Evolutionary conservation across 208 protist genomes (phyloP), one percentile per base, ranked within the genome.

Genomic region (Kentomonas sorsogonicus): DNA sequence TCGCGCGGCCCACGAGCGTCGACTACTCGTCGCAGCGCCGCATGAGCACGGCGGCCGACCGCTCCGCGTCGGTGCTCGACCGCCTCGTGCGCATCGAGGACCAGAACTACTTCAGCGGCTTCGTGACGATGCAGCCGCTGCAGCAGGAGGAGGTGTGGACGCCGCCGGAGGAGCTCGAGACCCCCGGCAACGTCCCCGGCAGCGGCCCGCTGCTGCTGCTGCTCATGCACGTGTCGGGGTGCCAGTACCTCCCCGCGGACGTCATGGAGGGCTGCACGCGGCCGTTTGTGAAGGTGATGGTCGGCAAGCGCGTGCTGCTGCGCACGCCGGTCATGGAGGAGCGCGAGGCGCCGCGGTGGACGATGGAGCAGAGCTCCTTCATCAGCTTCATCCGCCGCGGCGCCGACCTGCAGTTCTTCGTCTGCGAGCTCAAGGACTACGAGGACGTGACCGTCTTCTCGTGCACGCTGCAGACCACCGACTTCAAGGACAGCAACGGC

Each of bases 1-100:
- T 72, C 26, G 53, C 69, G 38, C 79, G 74, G 4, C 58, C 78
- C 7, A 63, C 69, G 11, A 94, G 80, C 44, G 79, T 92, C 26
- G 88, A 94, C 53, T 74, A 83, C 58, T 72, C 67, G 27, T 73
- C 87, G 48, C 78, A 83, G 51, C 76, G 65, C 46, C 89, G 86
- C 63, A 66, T 89, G 20, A 81, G 53, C 50, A n/a, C n/a, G n/a
- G n/a, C n/a, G n/a, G 67, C 78, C 27, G 66, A 83, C 22, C 64
- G 63, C 25, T 88, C 84, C 53, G 63, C 62, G 41, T 83, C 78
- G n/a, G 65, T 79, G 34, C 71, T 94, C 13, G 88, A 94, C 72
- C 81, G 84, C 50, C 92, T 81, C 65, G 84, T 94, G 20, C 89
- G 90, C 63, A 77, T 92, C 36, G 77, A 90, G 63, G 88, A 92